Conservation (phyloP, 192 early-diverging fungal genomes). For the Phlyctochytrium planicorne region DNA sequence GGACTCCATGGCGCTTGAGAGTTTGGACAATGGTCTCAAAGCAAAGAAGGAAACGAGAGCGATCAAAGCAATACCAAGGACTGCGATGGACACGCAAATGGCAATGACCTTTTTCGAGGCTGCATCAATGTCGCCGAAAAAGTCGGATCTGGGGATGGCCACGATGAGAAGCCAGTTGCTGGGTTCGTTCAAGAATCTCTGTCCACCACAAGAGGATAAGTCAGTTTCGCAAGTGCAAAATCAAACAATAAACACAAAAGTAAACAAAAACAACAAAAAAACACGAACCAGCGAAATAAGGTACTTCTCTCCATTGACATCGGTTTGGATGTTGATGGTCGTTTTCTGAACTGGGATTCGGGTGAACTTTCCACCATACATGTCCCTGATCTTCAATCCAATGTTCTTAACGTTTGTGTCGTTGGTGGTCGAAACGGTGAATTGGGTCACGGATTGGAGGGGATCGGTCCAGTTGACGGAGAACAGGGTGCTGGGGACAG, state of each 20-base stretch:
- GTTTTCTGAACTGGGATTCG: neutral
- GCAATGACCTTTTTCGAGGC: neutral
- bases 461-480: neutral
- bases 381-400: neutral
- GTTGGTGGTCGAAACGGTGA: neutral
- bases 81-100: neutral
- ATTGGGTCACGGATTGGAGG: neutral
- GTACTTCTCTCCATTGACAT: neutral
- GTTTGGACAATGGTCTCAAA: neutral
- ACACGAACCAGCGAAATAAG: neutral
- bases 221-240: no score
- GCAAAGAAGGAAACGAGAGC: neutral
- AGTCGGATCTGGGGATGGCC: neutral
- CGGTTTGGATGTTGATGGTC: neutral
- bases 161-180: neutral
- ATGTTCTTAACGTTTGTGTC: neutral
- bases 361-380: neutral
- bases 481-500: neutral
- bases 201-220: no score
- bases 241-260: no score
- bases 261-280: neutral
- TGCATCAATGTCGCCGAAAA: constrained; percentile 2
- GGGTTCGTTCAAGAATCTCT: neutral
- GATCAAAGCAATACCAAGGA: neutral
- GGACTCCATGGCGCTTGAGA: neutral